A percentile compares a stretch with the other conserved stretches of the same genome.
These are phyloP conservation scores for Aspergillus eucalypticola DNA, from an alignment of 2,329 filamentous ascomycete genomes.

Conservation along the genomic window DNA sequence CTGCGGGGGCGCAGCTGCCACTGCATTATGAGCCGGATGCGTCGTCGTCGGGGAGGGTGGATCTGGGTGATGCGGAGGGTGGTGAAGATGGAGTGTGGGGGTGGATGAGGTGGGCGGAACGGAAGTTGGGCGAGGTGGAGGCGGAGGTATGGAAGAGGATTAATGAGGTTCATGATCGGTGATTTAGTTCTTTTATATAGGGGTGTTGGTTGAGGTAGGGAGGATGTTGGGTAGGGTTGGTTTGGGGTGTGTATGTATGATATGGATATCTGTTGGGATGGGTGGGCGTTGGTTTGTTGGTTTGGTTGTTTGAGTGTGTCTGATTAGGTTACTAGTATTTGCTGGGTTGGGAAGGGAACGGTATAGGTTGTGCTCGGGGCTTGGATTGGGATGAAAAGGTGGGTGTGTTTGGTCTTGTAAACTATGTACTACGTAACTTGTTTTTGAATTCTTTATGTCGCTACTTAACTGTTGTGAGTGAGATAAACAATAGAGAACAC, in stretches of 20 bases:
- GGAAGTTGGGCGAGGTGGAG: conserved; percentile 47
- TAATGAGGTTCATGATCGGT: conserved; percentile 38
- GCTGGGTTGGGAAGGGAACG: neutral
- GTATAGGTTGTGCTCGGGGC: neutral
- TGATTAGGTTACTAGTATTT: neutral
- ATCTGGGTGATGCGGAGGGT: conserved; percentile 28
- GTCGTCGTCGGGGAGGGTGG: conserved; percentile 16
- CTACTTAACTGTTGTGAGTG: too few relatives aligned
- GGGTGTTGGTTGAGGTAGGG: neutral
- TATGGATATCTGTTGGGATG: neutral
- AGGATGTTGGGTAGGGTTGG: too few relatives aligned
- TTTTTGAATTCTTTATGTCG: neutral
- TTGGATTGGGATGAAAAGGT: neutral
- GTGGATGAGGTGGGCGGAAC: conserved; percentile 45
- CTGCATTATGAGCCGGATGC: conserved; percentile 18
- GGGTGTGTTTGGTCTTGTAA: neutral
- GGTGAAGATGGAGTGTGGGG: conserved; percentile 39
- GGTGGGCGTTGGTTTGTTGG: neutral
- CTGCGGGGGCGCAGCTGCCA: conserved; percentile 14
- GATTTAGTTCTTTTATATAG: neutral
- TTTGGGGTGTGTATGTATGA: neutral
- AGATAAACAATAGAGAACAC: too few relatives aligned
- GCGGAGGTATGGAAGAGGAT: conserved; percentile 51
- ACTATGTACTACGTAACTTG: neutral
- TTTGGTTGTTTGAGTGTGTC: neutral